phyloP scores from a whole-genome alignment of 208 protist genomes.

The Trichomonas gallinae region DNA sequence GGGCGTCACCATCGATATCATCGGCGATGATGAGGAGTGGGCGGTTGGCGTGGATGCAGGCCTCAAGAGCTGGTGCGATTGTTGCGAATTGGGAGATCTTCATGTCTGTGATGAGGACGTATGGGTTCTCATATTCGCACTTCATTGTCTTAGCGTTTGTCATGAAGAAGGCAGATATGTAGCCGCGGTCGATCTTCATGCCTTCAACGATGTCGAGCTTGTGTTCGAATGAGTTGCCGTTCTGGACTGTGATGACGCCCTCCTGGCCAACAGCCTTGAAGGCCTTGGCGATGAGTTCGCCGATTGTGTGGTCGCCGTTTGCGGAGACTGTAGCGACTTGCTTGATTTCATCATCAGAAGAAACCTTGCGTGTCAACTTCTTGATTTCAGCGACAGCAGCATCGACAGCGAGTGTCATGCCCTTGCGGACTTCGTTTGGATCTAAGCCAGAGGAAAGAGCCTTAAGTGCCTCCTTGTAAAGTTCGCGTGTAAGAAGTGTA shows the following conservation, averaged over 20 bases:
- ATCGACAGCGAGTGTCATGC: conserved; percentile 86
- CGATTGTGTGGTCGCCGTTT: conserved; percentile 92
- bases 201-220: conserved; percentile 72
- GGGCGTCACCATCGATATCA: conserved; percentile 88
- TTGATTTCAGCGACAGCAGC: conserved; percentile 56
- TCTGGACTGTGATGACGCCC: conserved; percentile 94
- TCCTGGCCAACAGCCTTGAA: conserved; percentile 97
- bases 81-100: conserved; percentile 66
- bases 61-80: conserved; percentile 43
- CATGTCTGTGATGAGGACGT: conserved; percentile 77
- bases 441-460: conserved; percentile 89
- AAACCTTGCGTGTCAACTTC: conserved; percentile 67
- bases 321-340: conserved; percentile 96
- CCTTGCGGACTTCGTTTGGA: conserved; percentile 92
- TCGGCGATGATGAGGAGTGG: conserved; percentile 96
- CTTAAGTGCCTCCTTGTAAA: conserved; percentile 89
- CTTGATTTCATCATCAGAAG: conserved; percentile 77
- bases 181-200: conserved; percentile 63
- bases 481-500: conserved; percentile 87
- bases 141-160: conserved; percentile 87
- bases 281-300: conserved; percentile 82
- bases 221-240: conserved; percentile 88
- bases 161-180: conserved; percentile 94
- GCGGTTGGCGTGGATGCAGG: conserved; percentile 41
- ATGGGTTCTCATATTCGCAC: conserved; percentile 73